Evolutionary conservation across 2,329 filamentous ascomycete genomes (phyloP), one percentile per base, ranked within the genome.

Genomic region (Truncatella angustata): DNA sequence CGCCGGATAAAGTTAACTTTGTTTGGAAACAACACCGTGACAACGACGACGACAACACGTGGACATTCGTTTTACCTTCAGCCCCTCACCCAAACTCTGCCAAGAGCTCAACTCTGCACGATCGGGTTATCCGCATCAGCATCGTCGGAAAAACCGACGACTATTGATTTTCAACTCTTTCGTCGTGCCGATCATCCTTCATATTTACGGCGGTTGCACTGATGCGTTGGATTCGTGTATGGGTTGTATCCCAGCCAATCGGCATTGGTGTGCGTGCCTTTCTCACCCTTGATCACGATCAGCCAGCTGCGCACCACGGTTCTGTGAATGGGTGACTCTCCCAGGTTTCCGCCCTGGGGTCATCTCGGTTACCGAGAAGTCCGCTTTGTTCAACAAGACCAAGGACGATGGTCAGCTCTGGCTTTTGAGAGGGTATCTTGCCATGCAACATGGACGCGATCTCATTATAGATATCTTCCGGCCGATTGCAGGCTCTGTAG

Each of bases 171-270:
- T 23, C 12, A 21, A n/a, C 23, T n/a, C 47, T 18, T 12, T 50
- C 47, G n/a, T 42, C 36, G 37, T 50, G 47, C 47, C 47, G 47
- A 36, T 9, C 32, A 40, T 50, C 47, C 47, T 39, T 42, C 26
- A 32, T 40, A 26, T 28, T 34, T 21, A 30, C 18, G 35, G 35
- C 47, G 36, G 36, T 16, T 35, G 20, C 36, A 35, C 35, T 50
- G 28, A 36, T 24, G 36, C 60, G 60, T 63, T 32, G 61, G 57
- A 40, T 63, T 62, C n/a, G 56, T 50, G 53, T 53, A 12, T 40
- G 53, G 54, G 50, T 40, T 43, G 34, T 56, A 56, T 18, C 45
- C 35, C 51, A 50, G 58, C 58, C 60, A 63, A 32, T 56, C 60
- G 14, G 7, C 28, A 9, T 32, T 14, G 28, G 28, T 9, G 28